Evolutionary conservation across 495 filamentous ascomycete genomes (phyloP).

Genomic region (Penicillium cosmopolitanum): DNA sequence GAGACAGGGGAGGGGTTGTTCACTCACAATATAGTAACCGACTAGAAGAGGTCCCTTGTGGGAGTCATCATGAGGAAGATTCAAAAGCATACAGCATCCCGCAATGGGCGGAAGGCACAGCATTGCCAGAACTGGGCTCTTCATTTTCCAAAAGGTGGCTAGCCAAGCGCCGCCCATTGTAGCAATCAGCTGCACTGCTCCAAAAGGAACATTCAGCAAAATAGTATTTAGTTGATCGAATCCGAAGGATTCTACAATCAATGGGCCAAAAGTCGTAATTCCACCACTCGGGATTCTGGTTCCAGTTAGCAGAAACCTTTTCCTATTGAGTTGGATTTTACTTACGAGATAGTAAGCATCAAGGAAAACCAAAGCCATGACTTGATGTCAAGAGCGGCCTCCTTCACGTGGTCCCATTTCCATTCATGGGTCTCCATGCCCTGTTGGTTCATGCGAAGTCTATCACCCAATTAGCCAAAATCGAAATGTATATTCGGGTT

Average conservation of each 20-base stretch:
- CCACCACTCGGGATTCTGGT: conserved; percentile 62
- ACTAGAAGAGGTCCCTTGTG: conserved; percentile 55
- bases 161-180: conserved; percentile 61
- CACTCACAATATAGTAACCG: conserved; percentile 59
- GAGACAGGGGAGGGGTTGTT: conserved; percentile 6
- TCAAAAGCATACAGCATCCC: conserved; percentile 58
- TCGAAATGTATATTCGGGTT: not conserved
- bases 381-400: conserved; percentile 65
- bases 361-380: conserved; percentile 69
- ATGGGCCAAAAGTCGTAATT: conserved; percentile 65
- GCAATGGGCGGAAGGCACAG: conserved; percentile 60
- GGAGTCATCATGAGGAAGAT: conserved; percentile 45
- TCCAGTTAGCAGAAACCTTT: conserved; percentile 24
- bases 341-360: conserved; percentile 55
- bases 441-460: conserved; percentile 67
- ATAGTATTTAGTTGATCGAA: conserved; percentile 63
- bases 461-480: conserved; percentile 13
- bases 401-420: conserved; percentile 66
- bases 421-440: conserved; percentile 60
- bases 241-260: conserved; percentile 65
- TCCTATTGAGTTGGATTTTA: not conserved
- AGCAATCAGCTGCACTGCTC: conserved; percentile 61
- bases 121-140: conserved; percentile 58
- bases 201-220: conserved; percentile 68
- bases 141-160: conserved; percentile 55